phyloP scores from a whole-genome alignment of 345 rosid species.

The Melaleuca alternifolia region DNA sequence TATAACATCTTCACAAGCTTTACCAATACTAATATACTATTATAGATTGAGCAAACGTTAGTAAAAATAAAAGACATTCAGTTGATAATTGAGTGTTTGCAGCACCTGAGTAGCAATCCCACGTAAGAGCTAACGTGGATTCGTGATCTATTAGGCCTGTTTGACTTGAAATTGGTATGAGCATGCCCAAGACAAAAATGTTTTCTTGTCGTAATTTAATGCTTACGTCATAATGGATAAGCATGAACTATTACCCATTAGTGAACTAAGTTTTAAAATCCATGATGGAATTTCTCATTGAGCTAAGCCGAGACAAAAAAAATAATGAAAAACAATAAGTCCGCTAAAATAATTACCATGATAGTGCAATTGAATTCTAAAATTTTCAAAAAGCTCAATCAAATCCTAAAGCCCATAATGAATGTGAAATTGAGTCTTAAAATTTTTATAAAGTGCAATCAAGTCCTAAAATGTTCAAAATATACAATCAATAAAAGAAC shows the following conservation, averaged over 20 bases:
- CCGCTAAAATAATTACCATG: no score
- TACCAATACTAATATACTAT: no score
- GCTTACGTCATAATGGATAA: background rate
- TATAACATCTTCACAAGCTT: background rate
- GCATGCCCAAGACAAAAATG: background rate
- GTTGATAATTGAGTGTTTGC: background rate
- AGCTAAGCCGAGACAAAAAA: background rate
- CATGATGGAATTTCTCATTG: background rate
- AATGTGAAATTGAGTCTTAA: no score
- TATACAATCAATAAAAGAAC: no score
- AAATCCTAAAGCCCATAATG: no score
- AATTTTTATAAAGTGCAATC: no score
- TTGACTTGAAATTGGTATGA: background rate
- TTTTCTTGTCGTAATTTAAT: background rate
- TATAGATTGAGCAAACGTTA: background rate
- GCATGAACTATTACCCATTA: background rate
- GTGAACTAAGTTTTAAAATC: background rate
- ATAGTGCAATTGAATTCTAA: no score
- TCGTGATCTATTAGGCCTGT: background rate
- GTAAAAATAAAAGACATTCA: no score
- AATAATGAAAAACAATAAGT: background rate
- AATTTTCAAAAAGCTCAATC: no score
- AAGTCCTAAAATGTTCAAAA: no score
- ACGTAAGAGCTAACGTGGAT: background rate
- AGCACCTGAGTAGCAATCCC: background rate